Conservation (phyloP, 352 stramenopile genomes). For the Peronospora belbahrii region DNA sequence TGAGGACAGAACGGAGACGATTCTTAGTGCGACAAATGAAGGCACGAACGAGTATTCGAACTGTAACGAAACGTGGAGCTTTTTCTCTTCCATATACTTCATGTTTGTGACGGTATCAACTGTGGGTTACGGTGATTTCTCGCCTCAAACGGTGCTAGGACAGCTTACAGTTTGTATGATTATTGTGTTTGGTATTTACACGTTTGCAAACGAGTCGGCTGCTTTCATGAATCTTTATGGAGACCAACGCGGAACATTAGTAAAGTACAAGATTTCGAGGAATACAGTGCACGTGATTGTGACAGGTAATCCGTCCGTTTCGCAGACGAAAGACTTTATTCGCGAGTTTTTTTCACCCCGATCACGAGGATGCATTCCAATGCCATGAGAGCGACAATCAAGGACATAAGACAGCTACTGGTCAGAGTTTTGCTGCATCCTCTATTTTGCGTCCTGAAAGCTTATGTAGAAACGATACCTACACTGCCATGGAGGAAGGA, state of each 20-base stretch:
- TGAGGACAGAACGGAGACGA: slow-evolving; percentile 30
- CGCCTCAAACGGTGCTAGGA: slow-evolving; percentile 72
- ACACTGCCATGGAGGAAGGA: slow-evolving; percentile 28
- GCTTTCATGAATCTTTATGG: slow-evolving; percentile 72
- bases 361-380: slow-evolving; percentile 54
- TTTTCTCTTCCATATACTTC: slow-evolving; percentile 86
- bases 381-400: slow-evolving; percentile 10
- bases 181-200: slow-evolving; percentile 85
- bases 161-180: slow-evolving; percentile 73
- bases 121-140: slow-evolving; percentile 83
- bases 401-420: background rate
- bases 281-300: slow-evolving; percentile 82
- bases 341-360: slow-evolving; percentile 85
- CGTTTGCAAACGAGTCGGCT: slow-evolving; percentile 76
- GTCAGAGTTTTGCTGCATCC: slow-evolving; percentile 3
- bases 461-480: slow-evolving; percentile 22
- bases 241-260: slow-evolving; percentile 44
- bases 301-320: slow-evolving; percentile 68
- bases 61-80: slow-evolving; percentile 77
- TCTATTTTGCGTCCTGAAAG: slow-evolving; percentile 8
- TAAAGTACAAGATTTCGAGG: slow-evolving; percentile 55
- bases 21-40: slow-evolving; percentile 46
- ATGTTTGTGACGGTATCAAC: slow-evolving; percentile 87
- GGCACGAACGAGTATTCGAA: slow-evolving; percentile 41
- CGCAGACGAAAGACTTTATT: slow-evolving; percentile 82